These are phyloP conservation scores for Lachancea dasiensis DNA, from an alignment of 805 yeast species.

Conservation along the genomic window DNA sequence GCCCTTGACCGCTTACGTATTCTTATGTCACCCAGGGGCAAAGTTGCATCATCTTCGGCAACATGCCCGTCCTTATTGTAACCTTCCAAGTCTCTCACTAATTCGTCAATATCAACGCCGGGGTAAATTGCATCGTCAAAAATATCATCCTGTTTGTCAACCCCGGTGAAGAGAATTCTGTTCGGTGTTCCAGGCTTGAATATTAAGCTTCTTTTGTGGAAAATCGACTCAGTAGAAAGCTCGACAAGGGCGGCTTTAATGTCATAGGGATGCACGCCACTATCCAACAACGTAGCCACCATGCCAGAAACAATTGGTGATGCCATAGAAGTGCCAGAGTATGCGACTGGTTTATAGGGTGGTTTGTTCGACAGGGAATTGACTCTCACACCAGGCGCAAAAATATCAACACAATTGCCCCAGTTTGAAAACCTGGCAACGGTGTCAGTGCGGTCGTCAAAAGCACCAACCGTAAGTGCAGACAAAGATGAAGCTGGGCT, in stretches of 20 bases:
- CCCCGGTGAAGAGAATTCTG: conserved; percentile 40
- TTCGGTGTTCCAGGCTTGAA: conserved; percentile 57
- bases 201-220: conserved; percentile 41
- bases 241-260: conserved; percentile 40
- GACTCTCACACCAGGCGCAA: conserved; percentile 75
- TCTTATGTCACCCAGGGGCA: conserved; percentile 12
- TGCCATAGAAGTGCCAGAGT: conserved; percentile 81
- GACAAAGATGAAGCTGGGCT: conserved; percentile 77
- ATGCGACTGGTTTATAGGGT: conserved; percentile 19
- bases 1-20: conserved; percentile 5
- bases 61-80: conserved; percentile 10
- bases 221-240: conserved; percentile 41
- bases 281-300: conserved; percentile 47
- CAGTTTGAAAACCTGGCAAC: conserved; percentile 82
- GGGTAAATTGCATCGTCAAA: conserved; percentile 25
- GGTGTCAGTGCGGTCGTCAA: conserved; percentile 64
- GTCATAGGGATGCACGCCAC: conserved; percentile 41
- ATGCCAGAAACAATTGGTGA: conserved; percentile 70
- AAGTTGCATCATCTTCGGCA: conserved; percentile 10
- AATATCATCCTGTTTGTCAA: conserved; percentile 30
- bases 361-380: conserved; percentile 43
- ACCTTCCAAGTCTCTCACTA: conserved; percentile 17
- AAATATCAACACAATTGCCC: conserved; percentile 86
- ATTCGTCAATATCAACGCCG: conserved; percentile 18
- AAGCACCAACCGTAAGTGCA: conserved; percentile 83